phyloP scores from a whole-genome alignment of 108 stramenopile genomes.

The Cyclostephanos tholiformis region DNA sequence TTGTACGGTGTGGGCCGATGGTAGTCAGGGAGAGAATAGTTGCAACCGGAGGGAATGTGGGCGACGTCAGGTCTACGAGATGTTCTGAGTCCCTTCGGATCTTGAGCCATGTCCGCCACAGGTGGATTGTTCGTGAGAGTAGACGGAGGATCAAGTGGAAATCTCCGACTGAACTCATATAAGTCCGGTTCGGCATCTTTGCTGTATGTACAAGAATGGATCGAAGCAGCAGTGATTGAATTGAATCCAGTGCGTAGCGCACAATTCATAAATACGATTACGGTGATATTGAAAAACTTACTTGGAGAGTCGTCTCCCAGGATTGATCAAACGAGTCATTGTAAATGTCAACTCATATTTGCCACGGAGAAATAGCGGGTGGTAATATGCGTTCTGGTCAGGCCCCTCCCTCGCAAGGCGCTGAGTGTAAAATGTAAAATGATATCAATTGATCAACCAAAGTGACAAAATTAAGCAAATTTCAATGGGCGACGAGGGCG shows the following conservation, averaged over 20 bases:
- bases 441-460: neutral
- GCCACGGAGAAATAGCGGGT: constrained; percentile 5
- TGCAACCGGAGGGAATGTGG: neutral
- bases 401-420: constrained; percentile 8
- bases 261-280: neutral
- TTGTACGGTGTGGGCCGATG: neutral
- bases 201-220: neutral
- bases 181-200: constrained; percentile 11
- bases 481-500: neutral
- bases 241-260: neutral
- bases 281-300: neutral
- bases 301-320: constrained; percentile 11
- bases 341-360: constrained; percentile 1
- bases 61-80: neutral
- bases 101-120: neutral
- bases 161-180: constrained; percentile 4
- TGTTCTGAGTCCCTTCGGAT: too few species aligned
- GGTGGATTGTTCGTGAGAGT: neutral
- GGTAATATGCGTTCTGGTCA: constrained; percentile 6
- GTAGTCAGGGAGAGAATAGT: neutral
- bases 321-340: constrained; percentile 11
- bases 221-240: neutral
- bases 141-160: neutral
- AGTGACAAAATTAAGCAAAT: neutral
- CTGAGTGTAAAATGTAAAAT: constrained; percentile 3